These are phyloP conservation scores for Nothophaeocryptopus gaeumannii DNA, from an alignment of 2,329 filamentous ascomycete genomes.

Conservation along the genomic window DNA sequence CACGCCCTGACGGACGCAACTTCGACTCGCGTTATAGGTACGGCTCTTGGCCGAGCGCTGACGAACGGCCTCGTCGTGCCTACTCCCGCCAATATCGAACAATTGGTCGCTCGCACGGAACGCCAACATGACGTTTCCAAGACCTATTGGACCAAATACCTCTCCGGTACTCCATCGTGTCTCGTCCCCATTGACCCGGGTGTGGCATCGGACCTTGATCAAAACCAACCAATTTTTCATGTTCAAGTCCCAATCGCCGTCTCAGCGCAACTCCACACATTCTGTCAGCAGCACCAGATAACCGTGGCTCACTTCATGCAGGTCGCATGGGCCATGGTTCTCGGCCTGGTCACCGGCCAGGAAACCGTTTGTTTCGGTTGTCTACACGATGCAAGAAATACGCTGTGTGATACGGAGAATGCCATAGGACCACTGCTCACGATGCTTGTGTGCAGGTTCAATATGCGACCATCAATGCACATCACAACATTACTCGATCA, in stretches of 20 bases:
- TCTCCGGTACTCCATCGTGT: slow-evolving; percentile 31
- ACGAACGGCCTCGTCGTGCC: no score
- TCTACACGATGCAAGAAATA: slow-evolving; percentile 37
- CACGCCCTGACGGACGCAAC: slow-evolving; percentile 4
- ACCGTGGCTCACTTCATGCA: slow-evolving; percentile 28
- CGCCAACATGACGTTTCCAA: no score
- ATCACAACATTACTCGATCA: no score
- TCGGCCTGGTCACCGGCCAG: slow-evolving; percentile 30
- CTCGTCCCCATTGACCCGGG: slow-evolving; percentile 39
- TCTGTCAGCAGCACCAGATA: no score
- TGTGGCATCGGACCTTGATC: no score
- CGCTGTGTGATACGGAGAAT: slow-evolving; percentile 25
- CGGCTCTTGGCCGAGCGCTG: no score
- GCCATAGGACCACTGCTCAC: slow-evolving; percentile 36
- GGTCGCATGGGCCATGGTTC: slow-evolving; percentile 35
- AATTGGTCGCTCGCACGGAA: no score
- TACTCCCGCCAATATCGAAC: no score
- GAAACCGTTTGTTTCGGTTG: slow-evolving; percentile 38
- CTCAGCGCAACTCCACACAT: no score
- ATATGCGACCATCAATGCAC: no score
- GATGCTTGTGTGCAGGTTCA: neutral
- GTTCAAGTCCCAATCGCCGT: no score
- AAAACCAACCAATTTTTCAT: no score
- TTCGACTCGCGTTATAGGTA: neutral
- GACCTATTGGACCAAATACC: slow-evolving; percentile 38